Evolutionary conservation across 345 rosid species (phyloP).

Genomic region (Ricinus communis): DNA sequence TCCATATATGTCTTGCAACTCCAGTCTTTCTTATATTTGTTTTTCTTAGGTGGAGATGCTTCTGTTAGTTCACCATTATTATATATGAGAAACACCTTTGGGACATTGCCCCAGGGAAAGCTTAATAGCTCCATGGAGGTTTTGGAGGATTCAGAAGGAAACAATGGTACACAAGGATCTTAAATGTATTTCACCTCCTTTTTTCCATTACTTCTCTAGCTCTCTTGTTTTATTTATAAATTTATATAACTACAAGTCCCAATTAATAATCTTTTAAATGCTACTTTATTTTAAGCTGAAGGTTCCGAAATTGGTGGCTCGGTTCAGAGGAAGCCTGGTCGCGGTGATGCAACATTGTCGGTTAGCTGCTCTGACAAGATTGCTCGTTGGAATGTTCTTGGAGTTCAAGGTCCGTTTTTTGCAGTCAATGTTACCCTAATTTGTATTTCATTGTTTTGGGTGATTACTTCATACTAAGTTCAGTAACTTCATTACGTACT

Average conservation of each 20-base stretch:
- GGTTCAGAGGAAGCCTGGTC: slow-evolving; percentile 95
- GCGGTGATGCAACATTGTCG: slow-evolving; percentile 84
- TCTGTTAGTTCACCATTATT: slow-evolving; percentile 42
- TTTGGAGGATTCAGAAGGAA: slow-evolving; percentile 21
- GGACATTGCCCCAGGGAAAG: slow-evolving; percentile 12
- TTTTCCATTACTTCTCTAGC: neutral
- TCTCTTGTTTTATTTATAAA: neutral
- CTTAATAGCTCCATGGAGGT: slow-evolving; percentile 12
- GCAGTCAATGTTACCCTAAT: neutral
- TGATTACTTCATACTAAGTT: neutral
- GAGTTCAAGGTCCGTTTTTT: slow-evolving; percentile 73
- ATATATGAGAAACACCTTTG: slow-evolving; percentile 33
- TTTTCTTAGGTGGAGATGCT: slow-evolving; percentile 63
- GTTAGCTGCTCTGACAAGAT: slow-evolving; percentile 94
- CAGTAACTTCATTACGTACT: neutral
- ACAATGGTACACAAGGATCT: slow-evolving; percentile 25
- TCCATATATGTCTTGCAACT: neutral
- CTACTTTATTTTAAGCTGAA: slow-evolving; percentile 37
- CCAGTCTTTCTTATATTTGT: slow-evolving; percentile 5
- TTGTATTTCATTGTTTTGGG: neutral
- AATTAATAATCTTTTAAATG: slow-evolving; percentile 6
- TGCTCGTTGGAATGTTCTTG: slow-evolving; percentile 85
- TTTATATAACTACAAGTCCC: neutral
- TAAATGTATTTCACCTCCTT: slow-evolving; percentile 1
- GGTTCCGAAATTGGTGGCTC: slow-evolving; percentile 36